Base-by-base conservation (phyloP, 1,284 basidiomycete genomes). In the Porogramme epimiltina region DNA sequence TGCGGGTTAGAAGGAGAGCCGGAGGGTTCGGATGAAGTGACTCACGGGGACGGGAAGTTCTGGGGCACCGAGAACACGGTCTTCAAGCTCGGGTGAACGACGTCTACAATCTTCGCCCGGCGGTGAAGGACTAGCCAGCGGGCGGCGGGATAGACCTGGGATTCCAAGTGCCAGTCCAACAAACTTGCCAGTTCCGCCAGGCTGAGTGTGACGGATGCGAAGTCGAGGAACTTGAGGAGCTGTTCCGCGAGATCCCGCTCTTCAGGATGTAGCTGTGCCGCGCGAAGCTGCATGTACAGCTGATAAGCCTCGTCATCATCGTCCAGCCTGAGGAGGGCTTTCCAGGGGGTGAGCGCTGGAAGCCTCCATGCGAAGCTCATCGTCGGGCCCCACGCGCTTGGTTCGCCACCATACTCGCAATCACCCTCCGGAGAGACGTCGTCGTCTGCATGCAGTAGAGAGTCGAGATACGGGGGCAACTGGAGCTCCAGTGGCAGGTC, bases 51-150 rank as follows among this genome's bases (percentile, higher is more conserved):
- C 49, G 84, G 76, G 49, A 90, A 82, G 56, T 82, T 85, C 2
- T 85, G 78, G 24, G 91, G 80, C 10, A 89, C 78, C 18, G 83
- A 81, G 64, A 97, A 96, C 0, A 93, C 82, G 0, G 89, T 95
- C 63, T 92, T 91, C 28, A 98, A 71, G 34, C 87, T 83, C n/a
- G 72, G 72, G 60, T 92, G 89, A 18, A 98, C 84, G 8, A 88
- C 82, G 61, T 98, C 94, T 42, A 97, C 86, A 15, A 98, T 77
- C 56, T 93, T 91, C 0, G 93, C 96, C 63, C 93, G 82, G 51
- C 91, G 81, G 69, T 94, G 94, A 56, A 93, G 87, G 20, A 98
- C 91, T 31, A 98, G 78, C 81, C 94, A 94, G 11, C 92, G 81
- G 1, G 94, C 92, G 42, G 91, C 87, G 0, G 93, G 92, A 63